Conservation (phyloP, 495 filamentous ascomycete genomes). For the Hypoxylon lienhwacheense region DNA sequence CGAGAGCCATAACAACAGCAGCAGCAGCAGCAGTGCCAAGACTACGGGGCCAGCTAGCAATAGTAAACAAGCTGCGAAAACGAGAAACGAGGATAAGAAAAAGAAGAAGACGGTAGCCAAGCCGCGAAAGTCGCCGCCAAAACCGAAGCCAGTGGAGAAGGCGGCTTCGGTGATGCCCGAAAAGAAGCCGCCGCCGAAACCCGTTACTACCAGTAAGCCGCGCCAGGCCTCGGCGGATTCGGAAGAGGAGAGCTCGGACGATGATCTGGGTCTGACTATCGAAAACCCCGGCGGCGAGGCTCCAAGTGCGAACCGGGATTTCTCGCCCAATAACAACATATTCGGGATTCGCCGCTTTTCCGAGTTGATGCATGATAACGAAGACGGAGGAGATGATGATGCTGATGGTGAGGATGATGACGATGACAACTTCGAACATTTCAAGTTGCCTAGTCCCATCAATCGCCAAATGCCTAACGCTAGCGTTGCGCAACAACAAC, state of each 20-base stretch:
- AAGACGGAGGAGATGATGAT: constrained; percentile 38
- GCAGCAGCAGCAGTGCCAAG: constrained; percentile 25
- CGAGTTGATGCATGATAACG: constrained; percentile 42
- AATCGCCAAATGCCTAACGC: constrained; percentile 33
- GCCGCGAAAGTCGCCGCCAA: constrained; percentile 33
- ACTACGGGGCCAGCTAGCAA: constrained; percentile 7
- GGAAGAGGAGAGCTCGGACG: constrained; percentile 50
- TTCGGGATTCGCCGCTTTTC: constrained; percentile 45
- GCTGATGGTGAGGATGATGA: constrained; percentile 44
- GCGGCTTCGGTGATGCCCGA: constrained; percentile 19
- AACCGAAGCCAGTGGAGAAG: constrained; percentile 32
- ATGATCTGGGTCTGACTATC: constrained; percentile 48
- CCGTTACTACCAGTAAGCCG: constrained; percentile 15
- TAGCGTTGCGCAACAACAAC: constrained; percentile 10
- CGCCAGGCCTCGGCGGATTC: constrained; percentile 34
- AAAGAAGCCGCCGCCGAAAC: constrained; percentile 37
- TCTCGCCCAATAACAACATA: constrained; percentile 44
- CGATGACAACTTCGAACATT: constrained; percentile 36
- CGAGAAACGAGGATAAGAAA: constrained; percentile 21
- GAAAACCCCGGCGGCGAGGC: constrained; percentile 49
- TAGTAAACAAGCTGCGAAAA: constrained; percentile 25
- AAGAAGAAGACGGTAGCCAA: constrained; percentile 31
- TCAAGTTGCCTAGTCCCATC: constrained; percentile 43
- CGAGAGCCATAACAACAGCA: constrained; percentile 31
- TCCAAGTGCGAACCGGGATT: constrained; percentile 34